Conservation (phyloP, 176 grass and related monocot genomes). For the Metroxylon sagu region DNA sequence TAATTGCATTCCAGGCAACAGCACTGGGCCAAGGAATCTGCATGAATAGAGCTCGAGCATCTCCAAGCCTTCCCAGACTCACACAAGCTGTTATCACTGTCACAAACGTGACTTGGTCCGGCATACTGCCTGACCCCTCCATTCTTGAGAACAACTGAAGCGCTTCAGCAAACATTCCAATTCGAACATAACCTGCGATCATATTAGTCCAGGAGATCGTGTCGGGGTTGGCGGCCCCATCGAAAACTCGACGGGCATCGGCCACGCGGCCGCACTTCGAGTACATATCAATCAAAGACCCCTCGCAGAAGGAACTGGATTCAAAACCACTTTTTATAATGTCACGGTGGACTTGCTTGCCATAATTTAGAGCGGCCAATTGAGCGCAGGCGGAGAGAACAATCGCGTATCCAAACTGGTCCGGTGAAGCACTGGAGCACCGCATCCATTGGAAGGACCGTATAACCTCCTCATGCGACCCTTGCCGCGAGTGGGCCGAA, state of each 20-base stretch:
- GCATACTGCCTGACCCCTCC: slow-evolving; percentile 21
- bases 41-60: slow-evolving; percentile 28
- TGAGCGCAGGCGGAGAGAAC: slow-evolving; percentile 36
- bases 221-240: slow-evolving; percentile 29
- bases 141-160: slow-evolving; percentile 40
- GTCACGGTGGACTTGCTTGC: slow-evolving; percentile 43
- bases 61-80: slow-evolving; percentile 34
- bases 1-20: slow-evolving; percentile 63
- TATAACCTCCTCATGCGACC: slow-evolving; percentile 24
- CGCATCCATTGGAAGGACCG: slow-evolving; percentile 24
- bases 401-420: slow-evolving; percentile 48
- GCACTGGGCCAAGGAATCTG: slow-evolving; percentile 20
- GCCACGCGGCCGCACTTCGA: slow-evolving; percentile 29
- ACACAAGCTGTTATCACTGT: slow-evolving; percentile 40
- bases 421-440: slow-evolving; percentile 2
- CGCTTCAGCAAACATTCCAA: slow-evolving; percentile 22
- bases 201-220: slow-evolving; percentile 55
- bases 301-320: slow-evolving; percentile 32
- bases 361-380: slow-evolving; percentile 14
- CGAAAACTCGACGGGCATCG: slow-evolving; percentile 39
- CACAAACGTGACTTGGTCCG: slow-evolving; percentile 28
- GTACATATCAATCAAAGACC: slow-evolving; percentile 49
- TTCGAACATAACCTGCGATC: slow-evolving; percentile 38
- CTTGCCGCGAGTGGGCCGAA: slow-evolving; percentile 27
- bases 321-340: slow-evolving; percentile 39